Conservation (phyloP, 2,329 filamentous ascomycete genomes). For the Colletotrichum liaoningense region DNA sequence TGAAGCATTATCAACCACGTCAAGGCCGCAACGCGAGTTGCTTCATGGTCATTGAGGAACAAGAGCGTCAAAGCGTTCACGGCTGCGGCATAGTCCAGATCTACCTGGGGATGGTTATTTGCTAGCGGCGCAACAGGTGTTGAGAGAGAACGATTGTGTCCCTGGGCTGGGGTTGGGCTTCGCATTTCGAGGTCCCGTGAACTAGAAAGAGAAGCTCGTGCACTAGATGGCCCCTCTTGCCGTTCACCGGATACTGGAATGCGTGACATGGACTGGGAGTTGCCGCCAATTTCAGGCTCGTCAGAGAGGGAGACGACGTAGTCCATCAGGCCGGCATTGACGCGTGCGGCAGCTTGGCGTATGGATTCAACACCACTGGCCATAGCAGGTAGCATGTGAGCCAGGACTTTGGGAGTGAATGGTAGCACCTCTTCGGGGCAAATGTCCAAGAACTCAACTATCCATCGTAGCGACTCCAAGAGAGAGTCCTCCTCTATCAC, state of each 20-base stretch:
- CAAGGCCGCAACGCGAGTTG: slow-evolving; percentile 90
- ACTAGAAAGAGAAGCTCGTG: slow-evolving; percentile 64
- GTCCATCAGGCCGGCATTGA: slow-evolving; percentile 91
- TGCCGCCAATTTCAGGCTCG: slow-evolving; percentile 60
- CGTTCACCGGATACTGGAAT: slow-evolving; percentile 57
- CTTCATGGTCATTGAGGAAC: slow-evolving; percentile 97
- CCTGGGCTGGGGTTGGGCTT: slow-evolving; percentile 60
- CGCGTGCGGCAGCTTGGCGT: slow-evolving; percentile 85
- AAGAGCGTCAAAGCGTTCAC: slow-evolving; percentile 93
- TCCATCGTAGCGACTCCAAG: slow-evolving; percentile 91
- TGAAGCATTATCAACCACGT: slow-evolving; percentile 99
- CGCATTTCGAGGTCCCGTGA: slow-evolving; percentile 64
- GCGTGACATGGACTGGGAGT: slow-evolving; percentile 51
- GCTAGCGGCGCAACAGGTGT: slow-evolving; percentile 56
- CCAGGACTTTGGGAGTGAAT: slow-evolving; percentile 92
- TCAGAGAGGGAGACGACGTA: slow-evolving; percentile 93
- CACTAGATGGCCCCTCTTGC: slow-evolving; percentile 59
- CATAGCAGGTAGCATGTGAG: slow-evolving; percentile 92
- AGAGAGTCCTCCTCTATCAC: slow-evolving; percentile 86
- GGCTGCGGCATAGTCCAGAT: slow-evolving; percentile 95
- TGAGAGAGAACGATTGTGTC: slow-evolving; percentile 57
- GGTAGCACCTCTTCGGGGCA: slow-evolving; percentile 96
- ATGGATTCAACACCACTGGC: slow-evolving; percentile 92
- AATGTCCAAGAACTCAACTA: slow-evolving; percentile 96
- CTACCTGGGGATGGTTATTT: slow-evolving; percentile 62